Conservation (phyloP, 208 protist species). For the Herpetomonas samuelpessoai region DNA sequence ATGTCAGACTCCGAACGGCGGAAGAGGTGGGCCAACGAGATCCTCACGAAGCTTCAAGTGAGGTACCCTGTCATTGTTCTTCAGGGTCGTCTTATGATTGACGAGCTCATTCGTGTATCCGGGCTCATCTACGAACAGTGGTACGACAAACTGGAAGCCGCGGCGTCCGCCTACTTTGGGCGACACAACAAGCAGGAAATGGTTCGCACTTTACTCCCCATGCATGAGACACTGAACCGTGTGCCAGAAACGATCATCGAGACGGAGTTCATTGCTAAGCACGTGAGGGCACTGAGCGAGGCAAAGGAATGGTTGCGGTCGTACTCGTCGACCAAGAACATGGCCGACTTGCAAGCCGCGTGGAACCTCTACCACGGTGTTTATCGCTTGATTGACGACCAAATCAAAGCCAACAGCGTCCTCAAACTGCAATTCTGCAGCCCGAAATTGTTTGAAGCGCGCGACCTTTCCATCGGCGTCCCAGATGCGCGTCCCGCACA, state of each 20-base stretch:
- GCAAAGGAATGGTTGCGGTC: constrained; percentile 70
- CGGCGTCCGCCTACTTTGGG: constrained; percentile 94
- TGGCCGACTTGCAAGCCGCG: constrained; percentile 75
- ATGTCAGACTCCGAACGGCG: constrained; percentile 79
- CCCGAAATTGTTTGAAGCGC: constrained; percentile 77
- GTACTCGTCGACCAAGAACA: constrained; percentile 47
- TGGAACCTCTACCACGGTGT: constrained; percentile 86
- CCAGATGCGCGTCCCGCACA: constrained; percentile 84
- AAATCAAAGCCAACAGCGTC: constrained; percentile 53
- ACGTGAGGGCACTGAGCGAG: constrained; percentile 52
- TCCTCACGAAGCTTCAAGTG: constrained; percentile 67
- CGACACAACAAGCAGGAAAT: constrained; percentile 80
- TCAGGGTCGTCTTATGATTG: constrained; percentile 94
- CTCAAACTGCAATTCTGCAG: constrained; percentile 76
- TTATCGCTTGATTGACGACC: constrained; percentile 73
- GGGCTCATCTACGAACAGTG: constrained; percentile 95
- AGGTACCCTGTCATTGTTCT: constrained; percentile 75
- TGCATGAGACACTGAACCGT: constrained; percentile 94
- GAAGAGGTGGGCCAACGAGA: constrained; percentile 61
- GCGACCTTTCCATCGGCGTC: constrained; percentile 72
- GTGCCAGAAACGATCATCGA: constrained; percentile 93
- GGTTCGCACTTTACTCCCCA: constrained; percentile 89
- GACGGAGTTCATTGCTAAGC: constrained; percentile 89
- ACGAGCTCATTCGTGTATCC: constrained; percentile 97
- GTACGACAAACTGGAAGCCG: constrained; percentile 95